These are phyloP conservation scores for Aaosphaeria arxii DNA, from an alignment of 2,329 filamentous ascomycete species.

Conservation along the genomic window DNA sequence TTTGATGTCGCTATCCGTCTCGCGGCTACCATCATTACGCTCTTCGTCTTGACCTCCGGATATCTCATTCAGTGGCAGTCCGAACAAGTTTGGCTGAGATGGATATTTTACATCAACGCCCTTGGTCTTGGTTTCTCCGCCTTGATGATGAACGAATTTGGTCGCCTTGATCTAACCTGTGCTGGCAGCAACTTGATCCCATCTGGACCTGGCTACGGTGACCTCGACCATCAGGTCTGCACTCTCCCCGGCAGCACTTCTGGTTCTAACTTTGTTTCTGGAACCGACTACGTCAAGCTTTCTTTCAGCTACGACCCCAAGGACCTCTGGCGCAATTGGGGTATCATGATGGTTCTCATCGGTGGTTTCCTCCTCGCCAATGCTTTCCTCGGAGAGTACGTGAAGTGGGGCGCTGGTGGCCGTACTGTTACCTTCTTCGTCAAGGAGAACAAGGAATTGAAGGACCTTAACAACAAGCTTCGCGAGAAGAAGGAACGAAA, in stretches of 20 bases:
- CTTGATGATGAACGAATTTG: slow-evolving; percentile 87
- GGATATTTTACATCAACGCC: slow-evolving; percentile 80
- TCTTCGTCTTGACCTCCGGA: slow-evolving; percentile 78
- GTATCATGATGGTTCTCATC: slow-evolving; percentile 73
- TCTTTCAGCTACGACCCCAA: slow-evolving; percentile 64
- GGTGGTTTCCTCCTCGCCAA: slow-evolving; percentile 70
- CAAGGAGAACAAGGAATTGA: slow-evolving; percentile 65
- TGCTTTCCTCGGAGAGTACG: slow-evolving; percentile 72
- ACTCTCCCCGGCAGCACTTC: slow-evolving; percentile 70
- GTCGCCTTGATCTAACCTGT: slow-evolving; percentile 66
- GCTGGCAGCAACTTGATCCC: slow-evolving; percentile 67
- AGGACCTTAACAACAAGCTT: slow-evolving; percentile 63
- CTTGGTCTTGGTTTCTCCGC: slow-evolving; percentile 73
- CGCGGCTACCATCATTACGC: slow-evolving; percentile 72
- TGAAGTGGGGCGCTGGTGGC: slow-evolving; percentile 78
- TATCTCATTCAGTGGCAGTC: slow-evolving; percentile 79
- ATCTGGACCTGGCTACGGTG: slow-evolving; percentile 64
- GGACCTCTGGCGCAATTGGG: slow-evolving; percentile 66
- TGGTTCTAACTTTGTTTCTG: slow-evolving; percentile 63
- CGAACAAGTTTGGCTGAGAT: slow-evolving; percentile 75
- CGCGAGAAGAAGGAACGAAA: slow-evolving; percentile 57
- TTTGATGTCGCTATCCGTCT: slow-evolving; percentile 84
- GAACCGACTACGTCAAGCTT: slow-evolving; percentile 65
- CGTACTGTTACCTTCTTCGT: slow-evolving; percentile 75
- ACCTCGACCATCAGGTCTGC: slow-evolving; percentile 76